These are phyloP conservation scores for Fusarium azukiicola DNA, from an alignment of 2,329 filamentous ascomycete species.

Conservation along the genomic window DNA sequence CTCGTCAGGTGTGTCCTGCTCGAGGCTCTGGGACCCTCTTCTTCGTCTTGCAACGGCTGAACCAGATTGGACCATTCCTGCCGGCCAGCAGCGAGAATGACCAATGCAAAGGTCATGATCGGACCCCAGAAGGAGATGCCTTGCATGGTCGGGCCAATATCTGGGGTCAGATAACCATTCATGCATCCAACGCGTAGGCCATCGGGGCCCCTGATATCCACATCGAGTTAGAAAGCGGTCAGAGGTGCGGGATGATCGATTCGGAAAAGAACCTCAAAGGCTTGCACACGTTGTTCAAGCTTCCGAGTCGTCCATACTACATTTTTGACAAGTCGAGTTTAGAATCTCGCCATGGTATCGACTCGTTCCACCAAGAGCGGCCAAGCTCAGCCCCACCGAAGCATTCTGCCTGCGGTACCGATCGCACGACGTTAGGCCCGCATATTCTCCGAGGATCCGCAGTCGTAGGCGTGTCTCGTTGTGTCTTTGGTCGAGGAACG, in stretches of 20 bases:
- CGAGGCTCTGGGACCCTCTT: constrained; percentile 19
- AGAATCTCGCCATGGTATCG: constrained; percentile 40
- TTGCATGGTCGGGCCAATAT: constrained; percentile 33
- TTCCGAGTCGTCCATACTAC: not conserved
- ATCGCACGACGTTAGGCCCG: constrained; percentile 24
- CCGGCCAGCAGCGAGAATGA: constrained; percentile 43
- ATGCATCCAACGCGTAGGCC: constrained; percentile 41
- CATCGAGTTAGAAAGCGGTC: constrained; percentile 42
- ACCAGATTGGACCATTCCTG: constrained; percentile 42
- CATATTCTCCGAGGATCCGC: not conserved
- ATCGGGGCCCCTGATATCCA: constrained; percentile 43
- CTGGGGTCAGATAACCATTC: constrained; percentile 42
- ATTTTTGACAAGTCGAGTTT: constrained; percentile 42
- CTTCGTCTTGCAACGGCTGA: constrained; percentile 30
- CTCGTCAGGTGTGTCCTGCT: constrained; percentile 46
- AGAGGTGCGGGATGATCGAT: constrained; percentile 56
- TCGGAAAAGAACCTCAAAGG: constrained; percentile 23
- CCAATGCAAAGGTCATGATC: constrained; percentile 28
- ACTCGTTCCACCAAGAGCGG: constrained; percentile 40
- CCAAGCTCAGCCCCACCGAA: constrained; percentile 40
- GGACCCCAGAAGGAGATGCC: constrained; percentile 42
- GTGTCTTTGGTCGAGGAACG: constrained; percentile 17
- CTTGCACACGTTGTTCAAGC: not conserved
- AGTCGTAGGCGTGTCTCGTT: constrained; percentile 37
- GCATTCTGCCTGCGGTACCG: constrained; percentile 24